These are phyloP conservation scores for Gnaphalium uliginosum DNA, from an alignment of 129 eudicot species.

Conservation along the genomic window DNA sequence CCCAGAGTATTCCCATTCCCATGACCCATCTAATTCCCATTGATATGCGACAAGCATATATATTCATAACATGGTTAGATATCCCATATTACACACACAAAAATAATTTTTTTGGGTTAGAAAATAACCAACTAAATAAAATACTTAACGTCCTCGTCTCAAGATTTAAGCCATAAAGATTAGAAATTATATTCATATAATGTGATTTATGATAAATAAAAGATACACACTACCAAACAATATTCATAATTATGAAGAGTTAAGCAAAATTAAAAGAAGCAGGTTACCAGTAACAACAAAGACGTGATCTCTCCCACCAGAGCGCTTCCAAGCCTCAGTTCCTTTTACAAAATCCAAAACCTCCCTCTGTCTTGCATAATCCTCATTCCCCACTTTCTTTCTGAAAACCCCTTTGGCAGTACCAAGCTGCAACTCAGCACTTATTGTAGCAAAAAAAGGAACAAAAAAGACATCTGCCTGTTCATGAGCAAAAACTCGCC, in stretches of 20 bases:
- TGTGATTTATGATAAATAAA: background rate
- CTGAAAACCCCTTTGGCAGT: conserved; percentile 73
- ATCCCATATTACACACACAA: conserved; percentile 12
- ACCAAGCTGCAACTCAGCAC: conserved; percentile 90
- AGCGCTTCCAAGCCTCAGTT: conserved; percentile 77
- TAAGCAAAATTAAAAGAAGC: conserved; percentile 6
- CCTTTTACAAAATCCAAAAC: conserved; percentile 73
- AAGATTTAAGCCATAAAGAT: background rate
- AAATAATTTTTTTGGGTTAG: background rate
- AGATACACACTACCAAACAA: conserved; percentile 7
- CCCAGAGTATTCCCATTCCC: background rate
- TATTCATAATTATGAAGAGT: background rate
- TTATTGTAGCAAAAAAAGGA: conserved; percentile 88
- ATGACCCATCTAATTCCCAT: background rate
- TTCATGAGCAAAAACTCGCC: conserved; percentile 56
- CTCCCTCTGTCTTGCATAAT: conserved; percentile 80
- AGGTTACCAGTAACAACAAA: conserved; percentile 84
- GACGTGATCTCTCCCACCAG: conserved; percentile 93
- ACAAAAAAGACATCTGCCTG: conserved; percentile 89
- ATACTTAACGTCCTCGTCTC: background rate
- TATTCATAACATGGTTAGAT: background rate
- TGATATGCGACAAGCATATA: background rate
- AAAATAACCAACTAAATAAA: background rate
- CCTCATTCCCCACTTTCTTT: conserved; percentile 82
- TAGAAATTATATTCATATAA: background rate